These are phyloP conservation scores for Papiliotrema fonsecae DNA, from an alignment of 1,284 basidiomycete species.

Conservation along the genomic window DNA sequence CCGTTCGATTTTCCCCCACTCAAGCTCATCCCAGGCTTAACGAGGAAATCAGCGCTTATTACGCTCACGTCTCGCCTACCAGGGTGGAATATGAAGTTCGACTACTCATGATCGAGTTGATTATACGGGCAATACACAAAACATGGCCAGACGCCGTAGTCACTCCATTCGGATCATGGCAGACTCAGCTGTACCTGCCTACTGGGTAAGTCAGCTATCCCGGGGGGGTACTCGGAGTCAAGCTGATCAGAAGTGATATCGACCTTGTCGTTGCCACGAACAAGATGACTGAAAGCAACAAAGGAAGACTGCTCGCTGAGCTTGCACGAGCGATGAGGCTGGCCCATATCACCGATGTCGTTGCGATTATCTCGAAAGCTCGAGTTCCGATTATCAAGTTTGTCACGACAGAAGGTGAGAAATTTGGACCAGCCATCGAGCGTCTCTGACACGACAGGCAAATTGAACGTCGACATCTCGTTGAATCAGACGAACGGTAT, in stretches of 20 bases:
- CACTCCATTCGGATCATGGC: slow-evolving; percentile 85
- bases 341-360: slow-evolving; percentile 54
- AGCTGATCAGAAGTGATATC: slow-evolving; percentile 51
- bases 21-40: slow-evolving; percentile 59
- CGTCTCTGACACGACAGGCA: slow-evolving; percentile 49
- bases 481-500: slow-evolving; percentile 85
- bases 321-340: slow-evolving; percentile 48
- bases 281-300: slow-evolving; percentile 41
- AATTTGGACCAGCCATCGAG: background rate
- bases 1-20: background rate
- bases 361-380: slow-evolving; percentile 82
- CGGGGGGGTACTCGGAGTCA: background rate
- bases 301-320: slow-evolving; percentile 44
- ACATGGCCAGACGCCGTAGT: slow-evolving; percentile 77
- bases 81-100: slow-evolving; percentile 78
- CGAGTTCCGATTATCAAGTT: slow-evolving; percentile 57
- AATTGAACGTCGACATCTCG: slow-evolving; percentile 83
- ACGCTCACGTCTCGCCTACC: slow-evolving; percentile 81
- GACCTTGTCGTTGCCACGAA: slow-evolving; percentile 54
- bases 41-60: slow-evolving; percentile 76
- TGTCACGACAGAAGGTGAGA: slow-evolving; percentile 28
- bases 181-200: slow-evolving; percentile 91
- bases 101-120: slow-evolving; percentile 66
- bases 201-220: slow-evolving; percentile 62
- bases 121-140: slow-evolving; percentile 61